phyloP scores from a whole-genome alignment of 2,329 filamentous ascomycete species.

The Botryotinia calthae region DNA sequence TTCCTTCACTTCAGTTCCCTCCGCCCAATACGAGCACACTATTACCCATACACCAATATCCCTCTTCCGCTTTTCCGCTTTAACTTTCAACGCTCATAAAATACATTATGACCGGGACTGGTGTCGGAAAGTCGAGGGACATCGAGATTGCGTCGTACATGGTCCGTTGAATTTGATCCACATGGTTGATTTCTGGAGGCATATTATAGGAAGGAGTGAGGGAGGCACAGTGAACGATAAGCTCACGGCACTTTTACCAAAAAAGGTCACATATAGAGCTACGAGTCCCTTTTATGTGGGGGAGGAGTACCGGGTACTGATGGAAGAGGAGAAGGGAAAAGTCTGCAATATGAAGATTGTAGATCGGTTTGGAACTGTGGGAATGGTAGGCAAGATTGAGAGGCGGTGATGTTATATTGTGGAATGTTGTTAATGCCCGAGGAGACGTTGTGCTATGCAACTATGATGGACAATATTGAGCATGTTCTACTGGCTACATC shows the following conservation, averaged over 20 bases:
- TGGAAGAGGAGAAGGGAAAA: conserved; percentile 40
- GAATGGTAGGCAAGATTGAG: conserved; percentile 38
- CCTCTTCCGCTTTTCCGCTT: conserved; percentile 76
- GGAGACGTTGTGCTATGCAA: background rate
- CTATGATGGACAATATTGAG: background rate
- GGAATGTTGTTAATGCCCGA: background rate
- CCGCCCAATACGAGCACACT: conserved; percentile 36
- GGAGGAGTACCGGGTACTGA: conserved; percentile 46
- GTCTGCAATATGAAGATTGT: conserved; percentile 32
- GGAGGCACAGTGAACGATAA: background rate
- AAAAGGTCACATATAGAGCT: conserved; percentile 47
- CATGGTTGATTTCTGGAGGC: conserved; percentile 66
- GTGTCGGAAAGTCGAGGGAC: conserved; percentile 48
- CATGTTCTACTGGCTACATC: background rate
- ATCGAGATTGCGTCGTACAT: conserved; percentile 72
- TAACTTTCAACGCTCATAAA: conserved; percentile 83
- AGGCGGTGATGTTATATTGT: conserved; percentile 6
- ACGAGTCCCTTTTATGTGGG: conserved; percentile 50
- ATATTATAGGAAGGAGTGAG: conserved; percentile 39
- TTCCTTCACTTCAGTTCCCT: conserved; percentile 21
- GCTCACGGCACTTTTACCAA: conserved; percentile 36
- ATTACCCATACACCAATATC: conserved; percentile 35
- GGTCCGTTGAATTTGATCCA: conserved; percentile 74
- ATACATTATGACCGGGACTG: conserved; percentile 74
- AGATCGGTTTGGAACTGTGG: conserved; percentile 35